A percentile compares a stretch with the other conserved stretches of the same genome.
Evolutionary conservation across 2,329 filamentous ascomycete species (phyloP).

Genomic region (Aspergillus luchuensis): DNA sequence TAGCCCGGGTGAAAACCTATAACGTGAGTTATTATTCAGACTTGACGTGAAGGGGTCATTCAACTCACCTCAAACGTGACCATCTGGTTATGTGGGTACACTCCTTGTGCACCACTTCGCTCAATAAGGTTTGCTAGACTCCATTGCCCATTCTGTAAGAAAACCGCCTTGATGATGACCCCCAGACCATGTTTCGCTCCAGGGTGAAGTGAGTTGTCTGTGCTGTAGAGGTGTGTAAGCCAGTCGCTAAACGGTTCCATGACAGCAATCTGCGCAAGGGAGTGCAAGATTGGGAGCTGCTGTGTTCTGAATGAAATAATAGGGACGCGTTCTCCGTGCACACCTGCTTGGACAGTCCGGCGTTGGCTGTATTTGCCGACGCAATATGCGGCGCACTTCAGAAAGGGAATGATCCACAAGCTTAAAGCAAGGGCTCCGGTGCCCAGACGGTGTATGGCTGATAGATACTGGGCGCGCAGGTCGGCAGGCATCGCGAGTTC

Average conservation of each 20-base stretch:
- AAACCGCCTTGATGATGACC: conserved; percentile 15
- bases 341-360: conserved; percentile 3
- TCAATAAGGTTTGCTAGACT: conserved; percentile 17
- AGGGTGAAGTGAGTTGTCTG: conserved; percentile 7
- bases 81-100: conserved; percentile 20
- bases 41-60: too few species aligned
- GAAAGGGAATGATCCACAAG: background rate
- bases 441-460: background rate
- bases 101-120: conserved; percentile 16
- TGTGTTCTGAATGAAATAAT: conserved; percentile 30
- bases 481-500: conserved; percentile 9
- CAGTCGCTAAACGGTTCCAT: conserved; percentile 10
- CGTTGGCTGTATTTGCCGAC: background rate
- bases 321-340: conserved; percentile 10
- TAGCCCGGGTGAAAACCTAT: conserved; percentile 6
- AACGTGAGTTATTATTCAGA: too few species aligned
- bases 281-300: conserved; percentile 28
- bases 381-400: background rate
- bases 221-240: conserved; percentile 39
- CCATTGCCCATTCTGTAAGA: conserved; percentile 11
- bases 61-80: conserved; percentile 9
- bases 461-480: background rate
- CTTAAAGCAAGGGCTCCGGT: background rate
- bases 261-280: conserved; percentile 19
- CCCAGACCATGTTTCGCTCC: conserved; percentile 18